A percentile compares a stretch with the other conserved stretches of the same genome.
These are phyloP conservation scores for Haplosporangium sp. DNA, from an alignment of 371 early-diverging fungal genomes.

Conservation along the genomic window DNA sequence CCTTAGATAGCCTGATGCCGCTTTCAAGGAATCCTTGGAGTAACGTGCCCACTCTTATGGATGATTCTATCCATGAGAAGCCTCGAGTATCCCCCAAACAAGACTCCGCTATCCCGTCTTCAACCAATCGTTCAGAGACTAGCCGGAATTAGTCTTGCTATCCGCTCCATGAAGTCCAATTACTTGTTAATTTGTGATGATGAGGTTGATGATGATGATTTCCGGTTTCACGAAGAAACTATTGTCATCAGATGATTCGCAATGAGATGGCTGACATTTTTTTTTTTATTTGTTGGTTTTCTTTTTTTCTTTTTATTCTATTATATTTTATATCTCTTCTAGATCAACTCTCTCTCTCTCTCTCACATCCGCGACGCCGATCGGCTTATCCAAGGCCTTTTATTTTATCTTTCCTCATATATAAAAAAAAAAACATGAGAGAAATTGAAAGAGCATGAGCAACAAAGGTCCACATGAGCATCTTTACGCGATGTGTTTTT, in stretches of 20 bases:
- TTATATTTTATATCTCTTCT: neutral
- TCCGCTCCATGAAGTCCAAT: no score
- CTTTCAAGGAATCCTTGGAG: conserved; percentile 17
- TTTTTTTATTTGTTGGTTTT: neutral
- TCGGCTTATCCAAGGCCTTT: neutral
- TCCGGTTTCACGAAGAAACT: no score
- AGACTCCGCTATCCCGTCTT: neutral
- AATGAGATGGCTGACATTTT: conserved; percentile 2
- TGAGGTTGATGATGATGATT: neutral
- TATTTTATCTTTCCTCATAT: neutral
- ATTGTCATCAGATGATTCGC: conserved; percentile 11
- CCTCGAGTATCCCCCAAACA: neutral
- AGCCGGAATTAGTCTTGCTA: neutral
- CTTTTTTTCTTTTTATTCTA: conserved; percentile 5
- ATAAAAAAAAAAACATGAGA: neutral
- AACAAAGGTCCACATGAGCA: conserved; percentile 1
- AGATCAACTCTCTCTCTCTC: neutral
- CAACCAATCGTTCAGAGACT: neutral
- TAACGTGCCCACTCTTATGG: conserved; percentile 3
- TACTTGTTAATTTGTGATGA: conserved; percentile 1
- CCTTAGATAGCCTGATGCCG: conserved; percentile 25
- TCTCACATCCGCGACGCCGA: conserved; percentile 1
- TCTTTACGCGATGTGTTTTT: neutral
- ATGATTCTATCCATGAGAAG: neutral
- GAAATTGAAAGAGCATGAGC: neutral